phyloP scores from a whole-genome alignment of 164 flowering plant species.

The Warburgia ugandensis region DNA sequence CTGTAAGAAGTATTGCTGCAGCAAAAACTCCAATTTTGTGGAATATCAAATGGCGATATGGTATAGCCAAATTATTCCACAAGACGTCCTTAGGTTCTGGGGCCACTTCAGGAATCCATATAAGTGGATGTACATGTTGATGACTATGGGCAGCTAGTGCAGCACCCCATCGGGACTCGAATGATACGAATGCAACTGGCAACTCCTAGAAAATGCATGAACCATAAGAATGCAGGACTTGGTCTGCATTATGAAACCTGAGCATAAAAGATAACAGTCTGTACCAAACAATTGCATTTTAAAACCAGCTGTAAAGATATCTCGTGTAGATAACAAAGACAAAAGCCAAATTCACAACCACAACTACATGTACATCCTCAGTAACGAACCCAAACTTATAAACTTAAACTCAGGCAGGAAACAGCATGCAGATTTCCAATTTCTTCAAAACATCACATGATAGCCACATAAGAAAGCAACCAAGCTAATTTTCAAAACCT shows the following conservation, averaged over 20 bases:
- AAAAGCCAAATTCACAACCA: no score
- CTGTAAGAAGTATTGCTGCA: constrained; percentile 54
- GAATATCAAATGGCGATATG: constrained; percentile 34
- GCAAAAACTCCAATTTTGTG: constrained; percentile 44
- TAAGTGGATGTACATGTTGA: constrained; percentile 70
- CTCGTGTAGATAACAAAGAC: no score
- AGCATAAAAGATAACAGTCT: not conserved
- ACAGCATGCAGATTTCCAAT: no score
- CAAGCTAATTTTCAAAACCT: no score
- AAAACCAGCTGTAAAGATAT: no score
- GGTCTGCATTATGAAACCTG: not conserved
- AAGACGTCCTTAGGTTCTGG: constrained; percentile 88
- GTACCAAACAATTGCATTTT: not conserved
- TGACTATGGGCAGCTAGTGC: constrained; percentile 71
- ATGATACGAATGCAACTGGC: constrained; percentile 83
- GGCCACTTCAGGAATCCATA: constrained; percentile 73
- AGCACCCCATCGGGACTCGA: constrained; percentile 70
- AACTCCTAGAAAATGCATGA: constrained; percentile 51
- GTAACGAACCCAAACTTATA: no score
- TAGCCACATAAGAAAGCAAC: no score
- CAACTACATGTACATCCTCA: no score
- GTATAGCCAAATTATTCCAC: constrained; percentile 66
- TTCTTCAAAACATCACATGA: no score
- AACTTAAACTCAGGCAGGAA: no score
- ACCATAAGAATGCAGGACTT: not conserved